These are phyloP conservation scores for Monascus ruber DNA, from an alignment of 2,329 filamentous ascomycete genomes.

Conservation along the genomic window DNA sequence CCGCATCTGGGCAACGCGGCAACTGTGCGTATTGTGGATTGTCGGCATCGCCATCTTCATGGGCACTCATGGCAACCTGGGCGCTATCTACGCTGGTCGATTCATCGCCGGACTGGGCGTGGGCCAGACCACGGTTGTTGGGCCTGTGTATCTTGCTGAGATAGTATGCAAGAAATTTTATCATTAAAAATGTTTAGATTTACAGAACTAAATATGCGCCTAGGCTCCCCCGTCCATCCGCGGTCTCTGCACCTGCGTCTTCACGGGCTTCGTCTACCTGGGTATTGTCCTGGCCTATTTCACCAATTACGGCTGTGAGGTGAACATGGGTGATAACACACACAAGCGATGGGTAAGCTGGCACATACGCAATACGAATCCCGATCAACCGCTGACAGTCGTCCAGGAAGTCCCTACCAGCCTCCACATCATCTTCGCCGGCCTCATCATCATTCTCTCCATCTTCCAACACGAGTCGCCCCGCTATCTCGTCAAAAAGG, in stretches of 20 bases:
- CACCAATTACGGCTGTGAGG: slow-evolving; percentile 5
- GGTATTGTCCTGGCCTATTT: no score
- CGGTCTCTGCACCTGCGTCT: no score
- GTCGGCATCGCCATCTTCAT: slow-evolving; percentile 35
- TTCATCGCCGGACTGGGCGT: no score
- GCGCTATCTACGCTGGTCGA: slow-evolving; percentile 35
- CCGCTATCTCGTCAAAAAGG: no score
- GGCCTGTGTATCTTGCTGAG: no score
- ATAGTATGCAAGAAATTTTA: no score
- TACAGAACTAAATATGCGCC: no score
- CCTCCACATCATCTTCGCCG: slow-evolving; percentile 66
- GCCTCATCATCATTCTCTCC: slow-evolving; percentile 57
- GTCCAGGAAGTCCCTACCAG: slow-evolving; percentile 50
- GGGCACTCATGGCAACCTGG: slow-evolving; percentile 24
- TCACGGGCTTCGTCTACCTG: no score
- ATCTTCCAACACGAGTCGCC: slow-evolving; percentile 56
- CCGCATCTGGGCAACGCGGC: slow-evolving; percentile 27
- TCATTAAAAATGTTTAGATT: no score
- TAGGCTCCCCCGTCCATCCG: no score
- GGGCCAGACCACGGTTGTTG: no score
- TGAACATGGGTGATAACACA: slow-evolving; percentile 39
- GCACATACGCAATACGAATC: neutral
- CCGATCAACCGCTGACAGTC: neutral
- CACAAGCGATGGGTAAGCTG: slow-evolving; percentile 36
- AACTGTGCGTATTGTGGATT: slow-evolving; percentile 33